Conservation (phyloP, 139 green algal species). For the Diplosphaera chodatii region DNA sequence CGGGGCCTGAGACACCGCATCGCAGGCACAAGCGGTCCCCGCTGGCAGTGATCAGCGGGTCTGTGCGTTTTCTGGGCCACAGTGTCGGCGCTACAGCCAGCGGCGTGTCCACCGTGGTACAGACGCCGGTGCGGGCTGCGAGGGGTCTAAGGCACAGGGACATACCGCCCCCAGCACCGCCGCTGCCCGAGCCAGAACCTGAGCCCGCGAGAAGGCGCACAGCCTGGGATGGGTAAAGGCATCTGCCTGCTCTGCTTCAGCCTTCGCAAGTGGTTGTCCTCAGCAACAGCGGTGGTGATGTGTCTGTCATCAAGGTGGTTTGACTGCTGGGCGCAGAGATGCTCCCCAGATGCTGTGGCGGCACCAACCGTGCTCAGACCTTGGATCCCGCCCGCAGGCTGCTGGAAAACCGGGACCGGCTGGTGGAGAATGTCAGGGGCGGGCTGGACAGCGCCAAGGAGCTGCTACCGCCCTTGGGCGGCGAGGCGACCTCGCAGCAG, state of each 20-base stretch:
- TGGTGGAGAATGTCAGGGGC: background rate
- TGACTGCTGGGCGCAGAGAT: too few species aligned
- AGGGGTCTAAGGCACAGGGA: background rate
- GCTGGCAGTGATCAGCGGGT: background rate
- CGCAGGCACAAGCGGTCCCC: background rate
- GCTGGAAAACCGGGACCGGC: too few species aligned
- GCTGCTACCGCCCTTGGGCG: background rate
- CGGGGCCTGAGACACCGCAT: background rate
- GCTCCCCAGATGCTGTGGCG: too few species aligned
- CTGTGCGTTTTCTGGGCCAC: background rate
- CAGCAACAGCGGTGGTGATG: too few species aligned
- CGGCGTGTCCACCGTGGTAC: background rate
- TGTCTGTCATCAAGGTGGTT: too few species aligned
- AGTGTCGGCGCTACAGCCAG: background rate
- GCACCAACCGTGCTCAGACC: too few species aligned
- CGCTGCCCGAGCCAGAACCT: background rate
- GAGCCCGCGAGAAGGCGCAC: background rate
- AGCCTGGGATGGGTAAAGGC: background rate
- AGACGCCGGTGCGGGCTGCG: background rate
- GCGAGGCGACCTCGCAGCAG: background rate
- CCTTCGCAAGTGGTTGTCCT: too few species aligned
- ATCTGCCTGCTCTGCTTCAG: too few species aligned
- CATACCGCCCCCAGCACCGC: background rate
- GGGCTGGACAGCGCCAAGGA: background rate
- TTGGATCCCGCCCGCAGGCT: too few species aligned